Base-by-base conservation (phyloP, 2,329 filamentous ascomycete genomes). In the Leptoxyphium fumago region DNA sequence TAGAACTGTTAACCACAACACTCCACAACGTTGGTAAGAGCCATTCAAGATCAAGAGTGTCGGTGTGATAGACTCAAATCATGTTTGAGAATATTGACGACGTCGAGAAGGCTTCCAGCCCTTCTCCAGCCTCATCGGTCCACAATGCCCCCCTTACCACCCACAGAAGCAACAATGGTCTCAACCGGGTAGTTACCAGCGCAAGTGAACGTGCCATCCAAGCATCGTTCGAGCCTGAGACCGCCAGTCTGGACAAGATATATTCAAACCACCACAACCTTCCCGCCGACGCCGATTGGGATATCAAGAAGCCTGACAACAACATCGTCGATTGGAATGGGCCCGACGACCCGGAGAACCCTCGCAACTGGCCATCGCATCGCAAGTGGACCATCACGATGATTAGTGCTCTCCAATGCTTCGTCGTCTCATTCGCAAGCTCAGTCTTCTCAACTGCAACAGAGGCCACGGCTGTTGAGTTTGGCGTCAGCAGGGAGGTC, bases 391-490 rank as follows among this genome's bases (percentile, higher is more conserved):
- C 56, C 7, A 61, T 66, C 34, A 71, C 69, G 0, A 50, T 65
- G 28, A 36, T 36, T 9, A 36, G 32, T 15, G 32, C 32, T 15
- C 13, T 15, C 15, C 32, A 36, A 36, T 36, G 32, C 32, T 43
- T 48, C 21, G 44, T 47, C 2, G 43, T 47, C 1, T 48, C 47
- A 4, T 50, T 52, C 15, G 42, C 42, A 10, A 50, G 46, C 32
- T 46, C 63, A 39, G 60, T 71, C 18, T 70, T 70, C 52, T 65
- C 61, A 28, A 64, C 66, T 2, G 63, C 67, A 2, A 68, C 63
- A 1, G n/a, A 45, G 15, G 59, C 58, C 6, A 69, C 65, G 0
- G 56, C 66, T 2, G 45, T 57, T 38, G 43, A 66, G 40, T 75
- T 66, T 47, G 50, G 57, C 17, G 70, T 74, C 0, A 64, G 66